Percentiles rank a stretch among this genome's conserved stretches.
Evolutionary conservation across 192 early-diverging fungal genomes (phyloP).

Genomic region (Helicostylum pulchrum): DNA sequence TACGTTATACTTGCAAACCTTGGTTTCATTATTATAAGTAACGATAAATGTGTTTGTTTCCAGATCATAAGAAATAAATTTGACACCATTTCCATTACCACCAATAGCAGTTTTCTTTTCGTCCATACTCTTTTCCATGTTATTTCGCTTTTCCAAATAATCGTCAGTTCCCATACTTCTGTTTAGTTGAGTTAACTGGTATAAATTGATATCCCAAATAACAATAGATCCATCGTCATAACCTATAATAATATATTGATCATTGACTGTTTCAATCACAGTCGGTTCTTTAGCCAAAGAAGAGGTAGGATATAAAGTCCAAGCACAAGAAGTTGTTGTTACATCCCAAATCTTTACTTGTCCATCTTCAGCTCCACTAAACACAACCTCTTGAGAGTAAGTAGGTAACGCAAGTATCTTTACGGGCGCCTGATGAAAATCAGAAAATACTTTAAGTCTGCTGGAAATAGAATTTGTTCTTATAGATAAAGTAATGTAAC

Average conservation of each 20-base stretch:
- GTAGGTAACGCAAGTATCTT: constrained; percentile 23
- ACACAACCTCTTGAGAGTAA: constrained; percentile 24
- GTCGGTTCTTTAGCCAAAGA: neutral
- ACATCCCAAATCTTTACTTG: constrained; percentile 54
- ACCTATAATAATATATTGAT: constrained; percentile 34
- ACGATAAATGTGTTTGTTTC: constrained; percentile 16
- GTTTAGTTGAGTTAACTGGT: neutral
- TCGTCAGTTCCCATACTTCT: neutral
- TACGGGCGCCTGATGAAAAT: constrained; percentile 56
- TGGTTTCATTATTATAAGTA: constrained; percentile 9
- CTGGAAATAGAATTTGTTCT: constrained; percentile 37
- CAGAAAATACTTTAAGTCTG: constrained; percentile 45
- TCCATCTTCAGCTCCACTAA: constrained; percentile 52
- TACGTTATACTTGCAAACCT: constrained; percentile 24
- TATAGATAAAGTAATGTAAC: constrained; percentile 49
- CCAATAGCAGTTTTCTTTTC: constrained; percentile 4
- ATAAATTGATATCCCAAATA: constrained; percentile 30
- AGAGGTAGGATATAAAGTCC: constrained; percentile 28
- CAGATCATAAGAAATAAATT: constrained; percentile 20
- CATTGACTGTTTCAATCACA: neutral
- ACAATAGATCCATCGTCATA: constrained; percentile 31
- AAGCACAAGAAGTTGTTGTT: constrained; percentile 26
- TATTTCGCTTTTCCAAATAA: neutral
- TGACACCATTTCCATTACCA: neutral
- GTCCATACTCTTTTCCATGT: neutral